Evolutionary conservation across 2,329 filamentous ascomycete species (phyloP).

Genomic region (Epichloe elymi): DNA sequence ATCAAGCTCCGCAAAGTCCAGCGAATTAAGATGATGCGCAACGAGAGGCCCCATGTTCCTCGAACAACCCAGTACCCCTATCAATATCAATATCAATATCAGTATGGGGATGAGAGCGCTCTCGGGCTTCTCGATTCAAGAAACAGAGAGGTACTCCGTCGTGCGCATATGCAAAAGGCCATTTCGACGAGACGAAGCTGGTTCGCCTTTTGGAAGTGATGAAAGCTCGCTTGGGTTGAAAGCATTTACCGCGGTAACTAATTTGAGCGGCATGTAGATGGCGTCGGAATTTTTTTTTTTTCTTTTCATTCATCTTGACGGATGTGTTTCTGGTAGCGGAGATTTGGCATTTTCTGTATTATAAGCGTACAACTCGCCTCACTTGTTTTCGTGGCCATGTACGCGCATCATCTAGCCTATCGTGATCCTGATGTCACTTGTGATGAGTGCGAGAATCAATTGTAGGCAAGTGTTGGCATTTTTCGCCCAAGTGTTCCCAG

Average conservation of each 20-base stretch:
- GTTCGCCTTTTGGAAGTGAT: constrained; percentile 7
- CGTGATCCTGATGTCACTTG: too few relatives aligned
- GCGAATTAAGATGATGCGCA: constrained; percentile 67
- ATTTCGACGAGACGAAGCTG: constrained; percentile 21
- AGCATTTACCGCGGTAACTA: not conserved
- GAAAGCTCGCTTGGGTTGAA: not conserved
- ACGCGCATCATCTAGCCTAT: too few relatives aligned
- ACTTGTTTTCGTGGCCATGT: too few relatives aligned
- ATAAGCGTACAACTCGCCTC: too few relatives aligned
- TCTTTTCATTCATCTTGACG: too few relatives aligned
- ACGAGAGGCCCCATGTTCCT: constrained; percentile 25
- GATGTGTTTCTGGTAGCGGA: too few relatives aligned
- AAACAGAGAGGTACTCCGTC: constrained; percentile 40
- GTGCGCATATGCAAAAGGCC: constrained; percentile 37
- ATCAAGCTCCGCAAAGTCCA: constrained; percentile 74
- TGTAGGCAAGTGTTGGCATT: too few relatives aligned
- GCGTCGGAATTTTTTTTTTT: not conserved
- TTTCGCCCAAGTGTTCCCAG: too few relatives aligned
- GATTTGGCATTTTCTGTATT: too few relatives aligned
- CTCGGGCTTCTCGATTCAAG: constrained; percentile 38
- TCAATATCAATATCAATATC: constrained; percentile 5
- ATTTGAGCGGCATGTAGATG: constrained; percentile 4
- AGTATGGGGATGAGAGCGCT: constrained; percentile 30
- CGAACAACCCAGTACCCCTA: constrained; percentile 26
- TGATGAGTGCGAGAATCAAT: too few relatives aligned